phyloP scores from a whole-genome alignment of 768 basidiomycete genomes.

The Mycena polygramma region DNA sequence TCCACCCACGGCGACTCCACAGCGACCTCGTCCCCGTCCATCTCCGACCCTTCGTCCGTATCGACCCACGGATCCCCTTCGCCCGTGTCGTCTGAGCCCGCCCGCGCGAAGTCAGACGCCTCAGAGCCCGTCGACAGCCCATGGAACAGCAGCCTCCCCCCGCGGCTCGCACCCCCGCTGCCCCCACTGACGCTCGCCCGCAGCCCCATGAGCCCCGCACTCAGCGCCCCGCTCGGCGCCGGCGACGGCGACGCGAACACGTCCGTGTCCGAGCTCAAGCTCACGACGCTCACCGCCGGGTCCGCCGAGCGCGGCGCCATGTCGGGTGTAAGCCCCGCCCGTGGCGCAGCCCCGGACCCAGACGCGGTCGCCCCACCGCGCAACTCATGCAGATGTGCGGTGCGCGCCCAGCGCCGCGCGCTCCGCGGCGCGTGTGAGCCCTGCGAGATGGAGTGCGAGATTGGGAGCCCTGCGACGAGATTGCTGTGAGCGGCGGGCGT shows the following conservation, averaged over 20 bases:
- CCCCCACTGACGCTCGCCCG: not conserved
- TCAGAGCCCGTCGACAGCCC: not conserved
- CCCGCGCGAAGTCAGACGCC: slow-evolving; percentile 13
- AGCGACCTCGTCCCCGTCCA: slow-evolving; percentile 12
- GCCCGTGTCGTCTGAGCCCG: not conserved
- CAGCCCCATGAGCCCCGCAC: slow-evolving; percentile 13
- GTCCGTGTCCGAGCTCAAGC: slow-evolving; percentile 15
- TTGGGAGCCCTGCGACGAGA: slow-evolving; percentile 10
- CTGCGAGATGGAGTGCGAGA: slow-evolving; percentile 29
- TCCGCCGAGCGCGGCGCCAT: slow-evolving; percentile 1
- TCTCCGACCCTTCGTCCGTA: slow-evolving; percentile 37
- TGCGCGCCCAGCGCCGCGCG: slow-evolving; percentile 60
- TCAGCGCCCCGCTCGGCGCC: not conserved
- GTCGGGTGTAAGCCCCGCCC: not conserved
- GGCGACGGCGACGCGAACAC: slow-evolving; percentile 32
- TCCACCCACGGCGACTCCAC: slow-evolving; percentile 26
- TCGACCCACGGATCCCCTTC: slow-evolving; percentile 36
- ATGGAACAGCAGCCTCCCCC: slow-evolving; percentile 9
- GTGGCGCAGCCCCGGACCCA: not conserved
- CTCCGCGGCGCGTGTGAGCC: slow-evolving; percentile 41
- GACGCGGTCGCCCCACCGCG: slow-evolving; percentile 38
- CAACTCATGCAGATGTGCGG: slow-evolving; percentile 67
- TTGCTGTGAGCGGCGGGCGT: not conserved
- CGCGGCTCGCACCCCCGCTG: not conserved
- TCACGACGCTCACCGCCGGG: slow-evolving; percentile 4